phyloP scores from a whole-genome alignment of 768 basidiomycete genomes.

The Termitomyces sp. region DNA sequence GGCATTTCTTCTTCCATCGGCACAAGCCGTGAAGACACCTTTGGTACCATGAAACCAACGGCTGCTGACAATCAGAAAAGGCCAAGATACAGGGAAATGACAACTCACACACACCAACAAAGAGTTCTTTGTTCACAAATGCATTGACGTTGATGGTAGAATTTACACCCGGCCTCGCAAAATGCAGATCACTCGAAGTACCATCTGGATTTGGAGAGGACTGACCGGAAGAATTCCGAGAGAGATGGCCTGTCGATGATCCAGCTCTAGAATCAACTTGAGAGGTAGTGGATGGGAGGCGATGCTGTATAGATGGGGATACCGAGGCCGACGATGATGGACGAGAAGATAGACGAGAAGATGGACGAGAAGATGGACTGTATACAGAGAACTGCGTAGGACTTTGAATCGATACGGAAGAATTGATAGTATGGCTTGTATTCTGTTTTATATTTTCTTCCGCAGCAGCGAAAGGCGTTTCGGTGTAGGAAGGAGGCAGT shows the following conservation, averaged over 20 bases:
- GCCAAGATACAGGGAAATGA: neutral
- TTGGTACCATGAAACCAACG: slow-evolving; percentile 58
- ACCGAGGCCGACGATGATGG: neutral
- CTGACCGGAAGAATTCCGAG: slow-evolving; percentile 2
- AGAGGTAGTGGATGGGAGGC: neutral
- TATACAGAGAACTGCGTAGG: neutral
- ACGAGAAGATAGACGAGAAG: neutral
- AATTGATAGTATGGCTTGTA: neutral
- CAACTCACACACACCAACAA: slow-evolving; percentile 59
- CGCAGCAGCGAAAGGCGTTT: neutral
- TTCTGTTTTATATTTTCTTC: neutral
- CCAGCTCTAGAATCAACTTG: neutral
- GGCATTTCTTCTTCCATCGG: slow-evolving; percentile 56
- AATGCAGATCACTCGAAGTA: neutral
- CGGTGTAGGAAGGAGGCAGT: slow-evolving; percentile 4
- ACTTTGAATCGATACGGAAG: neutral
- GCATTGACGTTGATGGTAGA: slow-evolving; percentile 31
- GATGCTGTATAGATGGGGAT: neutral
- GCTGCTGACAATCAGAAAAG: slow-evolving; percentile 32
- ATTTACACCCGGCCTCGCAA: neutral
- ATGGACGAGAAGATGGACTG: neutral
- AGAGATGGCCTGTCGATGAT: neutral
- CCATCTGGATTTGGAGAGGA: neutral
- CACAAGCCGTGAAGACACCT: slow-evolving; percentile 38
- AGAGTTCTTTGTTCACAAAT: slow-evolving; percentile 54